A percentile compares a stretch with the other conserved stretches of the same genome.
Conservation (phyloP, 495 filamentous ascomycete genomes). For the Trichocladium antarcticum region DNA sequence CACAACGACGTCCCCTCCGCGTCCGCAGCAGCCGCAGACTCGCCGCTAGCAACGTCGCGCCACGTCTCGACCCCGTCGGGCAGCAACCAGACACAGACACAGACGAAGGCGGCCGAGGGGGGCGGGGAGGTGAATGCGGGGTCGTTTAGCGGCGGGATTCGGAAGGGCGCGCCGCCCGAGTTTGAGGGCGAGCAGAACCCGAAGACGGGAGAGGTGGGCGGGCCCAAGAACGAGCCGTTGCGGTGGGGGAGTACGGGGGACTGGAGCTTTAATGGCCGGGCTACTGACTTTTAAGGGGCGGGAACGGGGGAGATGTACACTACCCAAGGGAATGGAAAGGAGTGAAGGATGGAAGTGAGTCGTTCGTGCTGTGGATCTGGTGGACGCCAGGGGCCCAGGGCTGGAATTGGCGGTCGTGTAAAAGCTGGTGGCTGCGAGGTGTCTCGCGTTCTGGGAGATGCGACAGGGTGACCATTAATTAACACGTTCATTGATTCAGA, state of each 20-base stretch:
- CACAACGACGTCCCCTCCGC: conserved; percentile 16
- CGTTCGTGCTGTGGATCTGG: too few relatives aligned
- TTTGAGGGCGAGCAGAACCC: conserved; percentile 92
- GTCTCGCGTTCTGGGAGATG: too few relatives aligned
- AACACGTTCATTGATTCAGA: too few relatives aligned
- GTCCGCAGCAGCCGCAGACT: conserved; percentile 1
- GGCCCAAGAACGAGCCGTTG: conserved; percentile 94
- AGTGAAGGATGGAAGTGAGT: too few relatives aligned
- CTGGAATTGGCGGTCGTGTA: too few relatives aligned
- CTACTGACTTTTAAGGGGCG: conserved; percentile 76
- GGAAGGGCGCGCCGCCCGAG: conserved; percentile 66
- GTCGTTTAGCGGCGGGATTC: conserved; percentile 31
- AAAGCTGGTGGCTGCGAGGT: too few relatives aligned
- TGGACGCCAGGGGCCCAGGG: too few relatives aligned
- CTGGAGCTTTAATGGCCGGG: conserved; percentile 92
- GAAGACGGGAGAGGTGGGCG: conserved; percentile 90
- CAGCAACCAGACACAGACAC: background rate
- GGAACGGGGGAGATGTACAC: background rate
- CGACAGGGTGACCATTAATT: too few relatives aligned
- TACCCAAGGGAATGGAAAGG: too few relatives aligned
- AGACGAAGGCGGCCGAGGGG: background rate
- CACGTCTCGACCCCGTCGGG: conserved; percentile 8
- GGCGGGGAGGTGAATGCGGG: background rate
- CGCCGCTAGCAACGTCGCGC: conserved; percentile 16
- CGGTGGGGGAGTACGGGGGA: conserved; percentile 73